A percentile compares a stretch with the other conserved stretches of the same genome.
phyloP scores from a whole-genome alignment of 805 yeast species.

The Wickerhamiella azymoides region DNA sequence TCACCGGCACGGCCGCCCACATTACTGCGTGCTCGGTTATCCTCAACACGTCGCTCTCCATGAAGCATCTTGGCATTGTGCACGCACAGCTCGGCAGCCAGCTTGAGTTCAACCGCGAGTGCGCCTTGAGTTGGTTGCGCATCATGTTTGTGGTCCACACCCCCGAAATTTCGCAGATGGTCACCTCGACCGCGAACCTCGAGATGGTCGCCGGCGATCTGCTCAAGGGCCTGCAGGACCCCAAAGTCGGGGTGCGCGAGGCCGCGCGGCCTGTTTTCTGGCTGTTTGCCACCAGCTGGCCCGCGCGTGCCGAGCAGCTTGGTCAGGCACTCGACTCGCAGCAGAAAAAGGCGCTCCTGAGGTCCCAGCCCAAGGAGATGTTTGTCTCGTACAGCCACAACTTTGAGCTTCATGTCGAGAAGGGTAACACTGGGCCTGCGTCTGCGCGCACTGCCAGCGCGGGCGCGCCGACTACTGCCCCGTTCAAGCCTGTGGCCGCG shows the following conservation, averaged over 20 bases:
- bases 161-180: not conserved
- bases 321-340: conserved; percentile 17
- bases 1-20: conserved; percentile 40
- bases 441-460: too few species aligned
- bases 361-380: conserved; percentile 6
- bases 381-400: conserved; percentile 5
- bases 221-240: conserved; percentile 54
- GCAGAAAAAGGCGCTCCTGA: conserved; percentile 8
- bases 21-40: conserved; percentile 36
- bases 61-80: conserved; percentile 38
- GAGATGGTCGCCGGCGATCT: conserved; percentile 41
- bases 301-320: conserved; percentile 34
- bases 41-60: conserved; percentile 39
- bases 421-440: too few species aligned
- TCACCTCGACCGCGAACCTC: not conserved
- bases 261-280: conserved; percentile 61
- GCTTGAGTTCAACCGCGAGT: conserved; percentile 54
- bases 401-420: conserved; percentile 6
- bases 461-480: too few species aligned
- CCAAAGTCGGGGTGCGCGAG: conserved; percentile 69
- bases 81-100: conserved; percentile 47
- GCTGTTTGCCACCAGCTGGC: conserved; percentile 45
- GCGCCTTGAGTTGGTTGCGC: conserved; percentile 57
- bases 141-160: conserved; percentile 35
- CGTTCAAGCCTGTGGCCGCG: too few species aligned